Conservation (phyloP, 495 filamentous ascomycete genomes). For the Trichodelitschia bisporula region DNA sequence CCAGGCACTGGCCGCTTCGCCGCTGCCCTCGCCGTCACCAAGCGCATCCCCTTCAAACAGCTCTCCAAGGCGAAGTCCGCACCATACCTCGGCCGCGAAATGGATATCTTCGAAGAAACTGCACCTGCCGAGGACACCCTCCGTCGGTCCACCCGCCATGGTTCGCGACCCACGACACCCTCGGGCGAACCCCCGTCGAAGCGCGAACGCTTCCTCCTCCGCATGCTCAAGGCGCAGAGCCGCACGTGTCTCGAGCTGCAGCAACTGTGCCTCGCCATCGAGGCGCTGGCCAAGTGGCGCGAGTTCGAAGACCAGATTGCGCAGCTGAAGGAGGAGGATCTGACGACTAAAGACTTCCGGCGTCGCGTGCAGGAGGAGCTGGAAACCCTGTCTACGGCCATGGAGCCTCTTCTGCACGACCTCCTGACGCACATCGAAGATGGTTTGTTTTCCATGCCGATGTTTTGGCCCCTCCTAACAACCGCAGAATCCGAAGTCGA, state of each 20-base stretch:
- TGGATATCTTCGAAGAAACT: neutral
- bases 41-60: neutral
- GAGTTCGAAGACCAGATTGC: conserved; percentile 2
- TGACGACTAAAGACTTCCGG: too few relatives aligned
- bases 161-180: neutral
- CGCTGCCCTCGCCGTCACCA: neutral
- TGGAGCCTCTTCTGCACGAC: neutral
- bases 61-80: neutral
- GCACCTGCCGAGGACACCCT: too few relatives aligned
- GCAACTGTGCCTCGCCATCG: conserved; percentile 32
- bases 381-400: too few relatives aligned
- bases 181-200: neutral
- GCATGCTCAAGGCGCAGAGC: conserved; percentile 16
- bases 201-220: neutral
- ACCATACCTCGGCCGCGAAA: neutral
- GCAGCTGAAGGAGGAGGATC: too few relatives aligned
- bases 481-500: neutral
- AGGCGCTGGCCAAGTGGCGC: conserved; percentile 33
- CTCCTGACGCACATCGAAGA: neutral
- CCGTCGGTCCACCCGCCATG: neutral
- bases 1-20: neutral
- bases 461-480: neutral
- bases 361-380: too few relatives aligned
- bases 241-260: conserved; percentile 45
- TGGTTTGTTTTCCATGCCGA: neutral